Evolutionary conservation across 139 green algal genomes (phyloP), one percentile per base, ranked within the genome.

Genomic region (Chlamydomonas eustigma): DNA sequence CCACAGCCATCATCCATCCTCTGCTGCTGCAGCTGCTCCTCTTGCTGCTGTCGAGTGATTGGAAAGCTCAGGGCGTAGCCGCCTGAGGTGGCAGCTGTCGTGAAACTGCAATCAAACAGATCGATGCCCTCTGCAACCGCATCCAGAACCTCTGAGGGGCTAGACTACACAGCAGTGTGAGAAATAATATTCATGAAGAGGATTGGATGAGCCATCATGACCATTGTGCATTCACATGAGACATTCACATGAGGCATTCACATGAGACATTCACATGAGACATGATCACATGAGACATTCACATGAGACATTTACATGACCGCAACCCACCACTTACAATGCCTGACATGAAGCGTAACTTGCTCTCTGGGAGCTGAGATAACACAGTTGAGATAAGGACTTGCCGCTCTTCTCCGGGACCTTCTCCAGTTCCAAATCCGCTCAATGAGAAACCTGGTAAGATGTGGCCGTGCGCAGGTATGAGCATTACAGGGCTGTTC

Each of bases 341-440:
- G 0, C 73, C 81, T 0, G 76, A 68, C 30, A 82, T 77, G 30
- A 91, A 75, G 31, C 85, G 78, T 0, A 82, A 76, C 39, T 86
- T 90, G 22, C 77, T 73, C 8, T 36, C 8, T 0, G 86, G 82
- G 30, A 94, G 76, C 1, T 71, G 33, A 0, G 69, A 24, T 36
- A 91, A 4, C 1, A 78, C 76, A 2, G 78, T 78, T 18, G 51
- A n/a, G 28, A 94, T 51, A 50, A 1, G 36, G 28, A 0, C 83
- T 84, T 64, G 77, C n/a, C 31, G 78, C 64, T 4, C 58, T 28
- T 70, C 58, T 24, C 58, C 58, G 5, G 80, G 76, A 0, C 36
- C 64, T 68, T 94, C 90, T 0, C 90, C 90, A 3, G 87, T 91
- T 44, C 86, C 88, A 71, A 94, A 86, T 0, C 88, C 90, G n/a